These are phyloP conservation scores for Kluyveromyces nonfermentans DNA, from an alignment of 805 yeast genomes.

Conservation along the genomic window DNA sequence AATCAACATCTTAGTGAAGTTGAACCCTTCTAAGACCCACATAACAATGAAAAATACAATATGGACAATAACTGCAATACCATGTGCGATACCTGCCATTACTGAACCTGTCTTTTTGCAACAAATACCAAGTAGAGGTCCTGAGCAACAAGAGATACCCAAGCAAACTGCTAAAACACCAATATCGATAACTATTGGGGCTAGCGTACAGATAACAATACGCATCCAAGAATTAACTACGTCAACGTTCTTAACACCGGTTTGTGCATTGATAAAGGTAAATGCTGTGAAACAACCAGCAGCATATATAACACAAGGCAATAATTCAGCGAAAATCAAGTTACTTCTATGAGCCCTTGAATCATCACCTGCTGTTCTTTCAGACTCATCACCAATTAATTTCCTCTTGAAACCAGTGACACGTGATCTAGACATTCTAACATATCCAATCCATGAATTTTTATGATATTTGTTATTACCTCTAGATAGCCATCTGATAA, in stretches of 20 bases:
- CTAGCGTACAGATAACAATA: conserved; percentile 72
- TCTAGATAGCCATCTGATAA: conserved; percentile 82
- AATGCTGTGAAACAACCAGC: conserved; percentile 75
- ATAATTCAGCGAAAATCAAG: conserved; percentile 56
- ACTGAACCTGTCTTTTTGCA: conserved; percentile 96
- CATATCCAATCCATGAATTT: conserved; percentile 82
- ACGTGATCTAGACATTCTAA: conserved; percentile 75
- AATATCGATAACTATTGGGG: conserved; percentile 83
- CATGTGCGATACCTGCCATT: conserved; percentile 92
- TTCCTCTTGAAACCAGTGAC: conserved; percentile 75
- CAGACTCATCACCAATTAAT: conserved; percentile 67
- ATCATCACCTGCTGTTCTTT: conserved; percentile 76
- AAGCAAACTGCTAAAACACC: conserved; percentile 74
- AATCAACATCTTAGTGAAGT: conserved; percentile 73
- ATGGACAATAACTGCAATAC: conserved; percentile 83
- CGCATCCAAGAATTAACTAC: conserved; percentile 63
- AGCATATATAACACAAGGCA: conserved; percentile 63
- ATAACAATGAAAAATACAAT: conserved; percentile 82
- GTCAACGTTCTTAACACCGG: conserved; percentile 54
- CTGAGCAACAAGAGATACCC: conserved; percentile 91
- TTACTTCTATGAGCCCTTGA: conserved; percentile 75
- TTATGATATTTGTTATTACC: conserved; percentile 86
- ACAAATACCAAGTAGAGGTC: conserved; percentile 89
- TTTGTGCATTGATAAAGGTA: conserved; percentile 77
- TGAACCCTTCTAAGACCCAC: conserved; percentile 96